A percentile compares a stretch with the other conserved stretches of the same genome.
Conservation (phyloP, 139 green algal genomes). For the Coelastrella sp. region DNA sequence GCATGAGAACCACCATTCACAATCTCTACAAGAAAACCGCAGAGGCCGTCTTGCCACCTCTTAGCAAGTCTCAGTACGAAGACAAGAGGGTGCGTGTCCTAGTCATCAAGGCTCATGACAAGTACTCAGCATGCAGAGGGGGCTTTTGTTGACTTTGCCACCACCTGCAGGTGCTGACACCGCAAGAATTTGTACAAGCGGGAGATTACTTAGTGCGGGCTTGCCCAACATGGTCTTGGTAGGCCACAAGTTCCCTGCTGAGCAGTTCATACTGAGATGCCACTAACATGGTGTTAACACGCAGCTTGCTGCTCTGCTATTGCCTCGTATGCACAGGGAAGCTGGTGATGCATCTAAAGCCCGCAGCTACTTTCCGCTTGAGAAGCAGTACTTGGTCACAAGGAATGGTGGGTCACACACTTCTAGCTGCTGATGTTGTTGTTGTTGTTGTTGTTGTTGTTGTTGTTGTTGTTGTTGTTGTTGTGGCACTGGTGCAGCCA, state of each 20-base stretch:
- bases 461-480: too few relatives aligned
- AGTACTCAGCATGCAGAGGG: not conserved
- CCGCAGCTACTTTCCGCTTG: conserved; percentile 72
- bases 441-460: too few relatives aligned
- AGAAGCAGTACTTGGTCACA: conserved; percentile 93
- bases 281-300: too few relatives aligned
- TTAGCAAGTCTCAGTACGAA: conserved; percentile 63
- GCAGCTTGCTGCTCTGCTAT: too few relatives aligned
- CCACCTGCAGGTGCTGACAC: conserved; percentile 80
- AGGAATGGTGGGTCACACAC: conserved; percentile 72
- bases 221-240: conserved; percentile 92
- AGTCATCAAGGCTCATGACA: not conserved
- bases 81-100: conserved; percentile 61
- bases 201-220: conserved; percentile 87
- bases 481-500: too few relatives aligned
- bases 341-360: conserved; percentile 76
- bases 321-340: conserved; percentile 67
- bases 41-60: conserved; percentile 55
- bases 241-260: conserved; percentile 30
- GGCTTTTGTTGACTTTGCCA: not conserved
- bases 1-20: conserved; percentile 57
- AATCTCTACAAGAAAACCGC: conserved; percentile 60
- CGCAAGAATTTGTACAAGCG: conserved; percentile 86
- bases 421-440: not conserved
- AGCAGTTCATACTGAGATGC: too few relatives aligned